Percentiles rank a stretch among this genome's conserved stretches.
These are phyloP conservation scores for Silybum marianum DNA, from an alignment of 129 eudicot species.

Conservation along the genomic window DNA sequence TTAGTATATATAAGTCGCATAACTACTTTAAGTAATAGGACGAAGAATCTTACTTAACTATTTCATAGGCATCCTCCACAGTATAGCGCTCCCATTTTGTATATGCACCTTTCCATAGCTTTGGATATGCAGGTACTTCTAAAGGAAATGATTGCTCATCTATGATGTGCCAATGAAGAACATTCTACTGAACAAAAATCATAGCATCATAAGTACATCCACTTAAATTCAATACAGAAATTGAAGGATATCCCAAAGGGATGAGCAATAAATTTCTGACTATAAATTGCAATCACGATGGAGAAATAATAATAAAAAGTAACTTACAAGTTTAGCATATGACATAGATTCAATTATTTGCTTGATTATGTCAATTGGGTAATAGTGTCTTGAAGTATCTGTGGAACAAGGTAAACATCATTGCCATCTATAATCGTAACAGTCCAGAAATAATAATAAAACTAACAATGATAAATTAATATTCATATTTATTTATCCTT, in stretches of 20 bases:
- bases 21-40: neutral
- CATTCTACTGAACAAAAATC: conserved; percentile 87
- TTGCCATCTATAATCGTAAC: neutral
- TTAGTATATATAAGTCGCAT: neutral
- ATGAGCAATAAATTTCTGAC: neutral
- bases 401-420: conserved; percentile 31
- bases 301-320: neutral
- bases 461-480: neutral
- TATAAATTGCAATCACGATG: conserved; percentile 12
- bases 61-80: conserved; percentile 83
- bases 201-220: conserved; percentile 35
- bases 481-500: neutral
- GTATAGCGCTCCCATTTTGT: conserved; percentile 97
- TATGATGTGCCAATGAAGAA: conserved; percentile 98
- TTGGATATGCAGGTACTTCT: conserved; percentile 88
- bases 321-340: conserved; percentile 93
- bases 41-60: conserved; percentile 66
- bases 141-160: conserved; percentile 96
- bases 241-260: neutral
- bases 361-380: conserved; percentile 76
- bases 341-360: conserved; percentile 95
- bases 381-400: conserved; percentile 98
- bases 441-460: conserved; percentile 20
- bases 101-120: conserved; percentile 91
- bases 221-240: neutral